Evolutionary conservation across 768 basidiomycete species (phyloP).

Genomic region (Pisolithus tinctorius): DNA sequence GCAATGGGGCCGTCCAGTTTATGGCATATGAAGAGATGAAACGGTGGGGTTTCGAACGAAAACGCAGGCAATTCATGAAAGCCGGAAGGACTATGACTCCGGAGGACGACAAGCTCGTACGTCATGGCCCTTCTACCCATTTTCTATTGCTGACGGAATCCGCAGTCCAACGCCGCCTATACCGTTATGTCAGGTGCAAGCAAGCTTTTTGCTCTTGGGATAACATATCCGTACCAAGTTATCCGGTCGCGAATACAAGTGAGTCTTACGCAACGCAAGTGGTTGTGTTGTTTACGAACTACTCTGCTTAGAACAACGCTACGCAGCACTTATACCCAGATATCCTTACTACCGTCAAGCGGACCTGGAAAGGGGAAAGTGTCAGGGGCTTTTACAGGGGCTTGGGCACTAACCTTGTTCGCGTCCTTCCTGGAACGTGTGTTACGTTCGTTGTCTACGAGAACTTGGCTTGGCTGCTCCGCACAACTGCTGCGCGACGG

Average conservation of each 20-base stretch:
- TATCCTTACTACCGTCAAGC: conserved; percentile 72
- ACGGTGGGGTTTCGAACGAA: conserved; percentile 76
- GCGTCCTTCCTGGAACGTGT: conserved; percentile 95
- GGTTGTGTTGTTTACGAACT: not conserved
- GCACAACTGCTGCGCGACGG: conserved; percentile 54
- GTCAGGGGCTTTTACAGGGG: conserved; percentile 89
- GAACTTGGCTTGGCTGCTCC: conserved; percentile 77
- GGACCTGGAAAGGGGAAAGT: conserved; percentile 80
- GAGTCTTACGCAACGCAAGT: conserved; percentile 8
- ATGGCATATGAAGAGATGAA: conserved; percentile 97
- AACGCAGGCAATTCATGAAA: conserved; percentile 53
- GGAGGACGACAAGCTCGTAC: conserved; percentile 81
- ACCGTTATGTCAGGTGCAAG: conserved; percentile 88
- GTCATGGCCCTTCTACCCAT: conserved; percentile 18
- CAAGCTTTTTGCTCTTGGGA: conserved; percentile 73
- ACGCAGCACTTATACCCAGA: conserved; percentile 67
- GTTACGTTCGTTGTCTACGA: conserved; percentile 98
- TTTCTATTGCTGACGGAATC: not conserved
- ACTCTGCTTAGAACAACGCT: conserved; percentile 50
- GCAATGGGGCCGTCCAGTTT: conserved; percentile 93
- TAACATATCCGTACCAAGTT: conserved; percentile 98
- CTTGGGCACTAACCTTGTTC: conserved; percentile 86
- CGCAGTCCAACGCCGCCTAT: conserved; percentile 84
- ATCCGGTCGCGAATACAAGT: conserved; percentile 92
- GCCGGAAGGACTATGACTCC: conserved; percentile 59